Conservation (phyloP, 768 basidiomycete species). For the Tulasnella sp. region DNA sequence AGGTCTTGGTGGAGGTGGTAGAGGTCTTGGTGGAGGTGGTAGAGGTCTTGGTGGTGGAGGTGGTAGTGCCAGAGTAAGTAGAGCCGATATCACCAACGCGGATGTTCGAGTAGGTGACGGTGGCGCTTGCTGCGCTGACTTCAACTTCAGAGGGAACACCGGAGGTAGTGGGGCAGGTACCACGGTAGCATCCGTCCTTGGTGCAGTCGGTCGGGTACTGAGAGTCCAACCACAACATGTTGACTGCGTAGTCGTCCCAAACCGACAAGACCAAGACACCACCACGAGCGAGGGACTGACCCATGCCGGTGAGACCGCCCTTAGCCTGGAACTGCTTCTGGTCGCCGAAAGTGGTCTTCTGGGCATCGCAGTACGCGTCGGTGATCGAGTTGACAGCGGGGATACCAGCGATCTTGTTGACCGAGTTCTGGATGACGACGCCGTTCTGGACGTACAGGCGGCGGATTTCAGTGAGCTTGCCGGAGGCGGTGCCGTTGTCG, state of each 20-base stretch:
- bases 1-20: not conserved
- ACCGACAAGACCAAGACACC: slow-evolving; percentile 50
- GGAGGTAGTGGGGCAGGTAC: slow-evolving; percentile 27
- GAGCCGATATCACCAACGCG: not conserved
- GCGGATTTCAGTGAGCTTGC: slow-evolving; percentile 51
- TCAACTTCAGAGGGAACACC: slow-evolving; percentile 25
- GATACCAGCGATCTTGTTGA: slow-evolving; percentile 46
- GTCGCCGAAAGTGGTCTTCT: slow-evolving; percentile 42
- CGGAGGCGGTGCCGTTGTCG: slow-evolving; percentile 43
- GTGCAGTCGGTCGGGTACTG: slow-evolving; percentile 20
- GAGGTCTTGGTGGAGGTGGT: not conserved
- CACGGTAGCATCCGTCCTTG: slow-evolving; percentile 23
- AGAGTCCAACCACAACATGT: slow-evolving; percentile 39
- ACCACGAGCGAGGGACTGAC: slow-evolving; percentile 40
- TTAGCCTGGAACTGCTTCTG: slow-evolving; percentile 41
- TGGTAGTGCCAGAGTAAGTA: not conserved
- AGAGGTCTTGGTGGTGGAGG: not conserved
- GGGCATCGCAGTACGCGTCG: slow-evolving; percentile 27
- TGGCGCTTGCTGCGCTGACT: slow-evolving; percentile 12
- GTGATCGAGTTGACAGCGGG: slow-evolving; percentile 28
- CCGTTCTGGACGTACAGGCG: slow-evolving; percentile 45
- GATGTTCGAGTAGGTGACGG: slow-evolving; percentile 13
- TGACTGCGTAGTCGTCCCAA: slow-evolving; percentile 54
- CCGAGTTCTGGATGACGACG: slow-evolving; percentile 50
- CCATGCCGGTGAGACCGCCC: slow-evolving; percentile 43